A percentile compares a stretch with the other conserved stretches of the same genome.
These are phyloP conservation scores for Corymbia maculata DNA, from an alignment of 345 rosid genomes.

Conservation along the genomic window DNA sequence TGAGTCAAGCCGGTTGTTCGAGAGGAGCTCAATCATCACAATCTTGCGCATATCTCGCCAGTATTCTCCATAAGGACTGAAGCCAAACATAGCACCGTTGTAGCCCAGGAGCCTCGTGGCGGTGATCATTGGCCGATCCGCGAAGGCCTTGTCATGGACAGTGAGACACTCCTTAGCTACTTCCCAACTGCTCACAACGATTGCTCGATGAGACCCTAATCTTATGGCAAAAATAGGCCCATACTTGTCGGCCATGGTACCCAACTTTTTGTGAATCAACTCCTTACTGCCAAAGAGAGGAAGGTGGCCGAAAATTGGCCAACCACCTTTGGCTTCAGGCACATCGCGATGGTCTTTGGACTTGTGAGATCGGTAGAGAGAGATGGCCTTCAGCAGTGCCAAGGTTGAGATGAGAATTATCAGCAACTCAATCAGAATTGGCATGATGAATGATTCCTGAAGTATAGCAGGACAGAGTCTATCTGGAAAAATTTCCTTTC, in stretches of 20 bases:
- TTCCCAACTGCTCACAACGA: constrained; percentile 19
- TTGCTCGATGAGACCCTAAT: constrained; percentile 11
- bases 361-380: not conserved
- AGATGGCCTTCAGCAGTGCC: not conserved
- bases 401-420: not conserved
- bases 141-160: constrained; percentile 11
- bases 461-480: not conserved
- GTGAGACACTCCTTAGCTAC: constrained; percentile 23
- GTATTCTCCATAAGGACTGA: constrained; percentile 25
- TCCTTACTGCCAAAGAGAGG: constrained; percentile 13
- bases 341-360: not conserved
- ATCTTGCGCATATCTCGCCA: constrained; percentile 33
- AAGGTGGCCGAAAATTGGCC: constrained; percentile 37
- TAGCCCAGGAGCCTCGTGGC: constrained; percentile 22
- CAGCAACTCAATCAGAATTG: not conserved
- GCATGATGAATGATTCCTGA: not conserved
- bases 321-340: constrained; percentile 24
- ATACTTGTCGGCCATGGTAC: constrained; percentile 18
- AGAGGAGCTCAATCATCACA: constrained; percentile 12
- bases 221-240: constrained; percentile 17
- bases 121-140: constrained; percentile 1
- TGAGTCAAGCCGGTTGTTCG: constrained; percentile 14
- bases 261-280: constrained; percentile 5
- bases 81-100: constrained; percentile 25
- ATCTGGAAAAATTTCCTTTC: not conserved